These are phyloP conservation scores for Parasarocladium wereldwijsianum DNA, from an alignment of 2,329 filamentous ascomycete genomes.

Conservation along the genomic window DNA sequence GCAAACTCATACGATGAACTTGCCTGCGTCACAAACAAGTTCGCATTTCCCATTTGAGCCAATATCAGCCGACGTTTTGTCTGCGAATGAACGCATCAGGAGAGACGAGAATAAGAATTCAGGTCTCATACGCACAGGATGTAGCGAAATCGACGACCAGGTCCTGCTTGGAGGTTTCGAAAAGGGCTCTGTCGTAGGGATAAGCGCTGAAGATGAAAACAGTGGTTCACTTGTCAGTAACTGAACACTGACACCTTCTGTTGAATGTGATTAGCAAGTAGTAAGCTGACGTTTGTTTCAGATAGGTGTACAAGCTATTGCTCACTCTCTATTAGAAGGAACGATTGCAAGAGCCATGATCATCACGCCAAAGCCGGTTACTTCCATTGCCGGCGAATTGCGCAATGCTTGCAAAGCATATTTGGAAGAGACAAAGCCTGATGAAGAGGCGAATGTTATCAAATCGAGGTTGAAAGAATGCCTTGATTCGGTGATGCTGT, in stretches of 20 bases:
- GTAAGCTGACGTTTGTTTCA: no score
- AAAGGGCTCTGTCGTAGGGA: slow-evolving; percentile 34
- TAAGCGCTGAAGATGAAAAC: slow-evolving; percentile 37
- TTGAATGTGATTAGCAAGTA: slow-evolving; percentile 15
- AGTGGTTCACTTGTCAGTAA: slow-evolving; percentile 30
- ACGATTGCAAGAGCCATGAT: slow-evolving; percentile 21
- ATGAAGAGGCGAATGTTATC: slow-evolving; percentile 1
- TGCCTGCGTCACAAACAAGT: slow-evolving; percentile 24
- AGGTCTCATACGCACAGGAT: slow-evolving; percentile 26
- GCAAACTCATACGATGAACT: slow-evolving; percentile 5
- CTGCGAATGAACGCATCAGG: slow-evolving; percentile 21
- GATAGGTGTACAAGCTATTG: slow-evolving; percentile 35
- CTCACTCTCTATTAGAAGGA: slow-evolving; percentile 19
- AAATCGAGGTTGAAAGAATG: slow-evolving; percentile 16
- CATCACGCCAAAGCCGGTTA: slow-evolving; percentile 31
- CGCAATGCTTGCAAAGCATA: slow-evolving; percentile 24
- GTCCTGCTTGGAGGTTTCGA: slow-evolving; percentile 32
- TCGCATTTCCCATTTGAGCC: slow-evolving; percentile 29
- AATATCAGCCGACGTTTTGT: slow-evolving; percentile 27
- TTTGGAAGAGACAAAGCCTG: slow-evolving; percentile 8
- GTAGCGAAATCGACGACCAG: slow-evolving; percentile 30
- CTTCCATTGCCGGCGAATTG: slow-evolving; percentile 24
- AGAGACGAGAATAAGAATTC: slow-evolving; percentile 15
- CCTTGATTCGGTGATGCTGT: slow-evolving; percentile 36
- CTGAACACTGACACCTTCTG: slow-evolving; percentile 2